Conservation (phyloP, 495 filamentous ascomycete genomes). For the Alectoria sarmentosa region DNA sequence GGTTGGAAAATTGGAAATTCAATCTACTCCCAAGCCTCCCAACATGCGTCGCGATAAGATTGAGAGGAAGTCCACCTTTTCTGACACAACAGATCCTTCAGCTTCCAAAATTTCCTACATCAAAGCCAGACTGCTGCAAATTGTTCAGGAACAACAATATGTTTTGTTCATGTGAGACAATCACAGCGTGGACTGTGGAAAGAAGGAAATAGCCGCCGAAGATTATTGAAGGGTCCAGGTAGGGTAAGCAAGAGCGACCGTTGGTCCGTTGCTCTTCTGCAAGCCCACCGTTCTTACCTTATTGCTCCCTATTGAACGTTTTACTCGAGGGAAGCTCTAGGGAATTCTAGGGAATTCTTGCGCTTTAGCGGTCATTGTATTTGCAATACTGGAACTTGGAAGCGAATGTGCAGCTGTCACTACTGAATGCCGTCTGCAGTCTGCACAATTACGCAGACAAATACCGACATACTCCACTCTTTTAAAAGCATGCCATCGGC, state of each 20-base stretch:
- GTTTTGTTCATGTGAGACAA: neutral
- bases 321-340: too few relatives aligned
- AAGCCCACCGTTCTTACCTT: neutral
- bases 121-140: too few relatives aligned
- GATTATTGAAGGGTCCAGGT: too few relatives aligned
- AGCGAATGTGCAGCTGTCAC: neutral
- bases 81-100: neutral
- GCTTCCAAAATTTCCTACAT: neutral
- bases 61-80: neutral
- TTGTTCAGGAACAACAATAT: too few relatives aligned
- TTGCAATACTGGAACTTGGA: slow-evolving; percentile 1
- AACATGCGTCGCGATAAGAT: slow-evolving; percentile 7
- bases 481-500: neutral
- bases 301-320: too few relatives aligned
- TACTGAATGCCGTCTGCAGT: neutral
- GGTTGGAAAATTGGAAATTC: neutral
- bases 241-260: neutral
- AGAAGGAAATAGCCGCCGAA: neutral
- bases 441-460: neutral
- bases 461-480: neutral
- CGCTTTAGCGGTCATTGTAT: neutral
- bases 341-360: neutral
- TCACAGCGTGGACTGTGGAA: neutral
- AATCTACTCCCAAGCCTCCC: too few relatives aligned
- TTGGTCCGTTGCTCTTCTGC: neutral